Percentiles rank a stretch among this genome's conserved stretches.
These are phyloP conservation scores for Phlebiopsis gigantea DNA, from an alignment of 768 basidiomycete species.

Conservation along the genomic window DNA sequence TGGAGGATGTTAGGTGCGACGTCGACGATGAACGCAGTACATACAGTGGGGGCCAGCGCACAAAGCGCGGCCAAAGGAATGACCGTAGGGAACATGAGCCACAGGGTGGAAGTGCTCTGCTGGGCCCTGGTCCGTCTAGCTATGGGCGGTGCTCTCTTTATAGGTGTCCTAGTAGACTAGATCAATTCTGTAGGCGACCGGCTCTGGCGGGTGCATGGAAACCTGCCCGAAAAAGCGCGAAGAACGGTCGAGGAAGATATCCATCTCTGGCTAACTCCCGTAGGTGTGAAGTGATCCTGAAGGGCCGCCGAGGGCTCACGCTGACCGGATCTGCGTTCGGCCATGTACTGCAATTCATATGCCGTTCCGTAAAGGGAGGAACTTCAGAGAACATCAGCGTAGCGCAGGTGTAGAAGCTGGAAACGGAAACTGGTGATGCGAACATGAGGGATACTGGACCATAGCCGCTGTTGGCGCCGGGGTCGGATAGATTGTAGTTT, in stretches of 20 bases:
- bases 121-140: neutral
- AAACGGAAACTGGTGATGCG: too few relatives aligned
- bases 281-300: neutral
- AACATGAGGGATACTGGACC: too few relatives aligned
- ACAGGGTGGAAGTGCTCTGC: neutral
- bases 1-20: neutral
- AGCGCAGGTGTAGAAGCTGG: neutral
- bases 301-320: neutral
- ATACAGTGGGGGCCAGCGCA: constrained; percentile 12
- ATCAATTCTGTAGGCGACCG: neutral
- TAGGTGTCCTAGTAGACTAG: neutral
- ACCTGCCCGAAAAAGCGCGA: neutral
- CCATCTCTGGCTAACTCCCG: neutral
- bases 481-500: neutral
- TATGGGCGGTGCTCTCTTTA: neutral
- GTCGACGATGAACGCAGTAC: neutral
- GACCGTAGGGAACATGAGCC: constrained; percentile 3
- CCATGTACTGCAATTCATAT: neutral
- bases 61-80: constrained; percentile 6
- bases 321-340: neutral
- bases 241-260: neutral
- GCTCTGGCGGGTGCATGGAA: neutral
- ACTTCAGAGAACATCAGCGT: neutral
- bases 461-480: neutral
- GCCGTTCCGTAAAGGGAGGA: neutral